Evolutionary conservation across 805 yeast species (phyloP).

Genomic region (Hemisphaericaspora nanyangensis): DNA sequence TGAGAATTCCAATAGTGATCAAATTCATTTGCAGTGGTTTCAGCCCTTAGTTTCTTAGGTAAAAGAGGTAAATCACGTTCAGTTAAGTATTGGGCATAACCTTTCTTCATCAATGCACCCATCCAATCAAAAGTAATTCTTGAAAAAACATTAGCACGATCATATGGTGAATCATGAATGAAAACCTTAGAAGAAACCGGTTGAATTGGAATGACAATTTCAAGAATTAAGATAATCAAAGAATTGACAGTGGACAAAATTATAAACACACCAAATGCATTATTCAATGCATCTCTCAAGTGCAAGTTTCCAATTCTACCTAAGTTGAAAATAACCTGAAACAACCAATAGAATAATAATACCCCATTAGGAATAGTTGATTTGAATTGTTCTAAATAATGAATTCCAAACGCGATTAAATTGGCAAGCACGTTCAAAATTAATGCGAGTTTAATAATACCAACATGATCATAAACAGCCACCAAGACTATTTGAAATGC

Average conservation of each 20-base stretch:
- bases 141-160: slow-evolving; percentile 68
- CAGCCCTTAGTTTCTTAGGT: slow-evolving; percentile 63
- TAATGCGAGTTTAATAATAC: slow-evolving; percentile 23
- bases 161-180: slow-evolving; percentile 38
- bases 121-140: slow-evolving; percentile 86
- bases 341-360: slow-evolving; percentile 73
- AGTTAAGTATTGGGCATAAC: slow-evolving; percentile 56
- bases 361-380: slow-evolving; percentile 62
- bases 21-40: slow-evolving; percentile 46
- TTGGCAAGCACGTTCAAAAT: slow-evolving; percentile 37
- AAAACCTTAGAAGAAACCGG: slow-evolving; percentile 16
- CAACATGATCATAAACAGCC: slow-evolving; percentile 8
- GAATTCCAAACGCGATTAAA: slow-evolving; percentile 51
- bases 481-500: slow-evolving; percentile 27
- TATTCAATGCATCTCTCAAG: slow-evolving; percentile 29
- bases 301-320: slow-evolving; percentile 41
- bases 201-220: slow-evolving; percentile 34
- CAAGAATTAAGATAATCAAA: slow-evolving; percentile 41
- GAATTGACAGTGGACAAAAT: slow-evolving; percentile 36
- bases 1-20: slow-evolving; percentile 60
- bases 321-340: slow-evolving; percentile 45
- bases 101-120: slow-evolving; percentile 77
- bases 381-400: slow-evolving; percentile 71
- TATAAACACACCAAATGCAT: slow-evolving; percentile 20
- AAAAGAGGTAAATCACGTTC: slow-evolving; percentile 74